phyloP scores from a whole-genome alignment of 148 eudicot genomes.

The Rhododendron ferrugineum region DNA sequence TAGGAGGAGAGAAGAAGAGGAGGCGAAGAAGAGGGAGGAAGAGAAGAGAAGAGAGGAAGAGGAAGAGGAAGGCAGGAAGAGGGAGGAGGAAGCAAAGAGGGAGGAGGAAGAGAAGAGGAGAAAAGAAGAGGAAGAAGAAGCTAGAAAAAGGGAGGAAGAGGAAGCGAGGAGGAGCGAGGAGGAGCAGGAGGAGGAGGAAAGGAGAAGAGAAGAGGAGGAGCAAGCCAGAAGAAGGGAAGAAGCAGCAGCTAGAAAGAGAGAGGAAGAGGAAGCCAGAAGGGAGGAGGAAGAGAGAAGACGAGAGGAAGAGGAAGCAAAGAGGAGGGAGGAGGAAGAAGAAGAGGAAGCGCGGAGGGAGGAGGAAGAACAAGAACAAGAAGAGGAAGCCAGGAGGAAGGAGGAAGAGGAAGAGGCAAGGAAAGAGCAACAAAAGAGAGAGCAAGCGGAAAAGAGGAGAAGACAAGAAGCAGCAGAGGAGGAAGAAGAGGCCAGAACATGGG shows the following conservation, averaged over 20 bases:
- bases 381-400: slow-evolving; percentile 10
- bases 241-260: slow-evolving; percentile 2
- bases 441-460: slow-evolving; percentile 34
- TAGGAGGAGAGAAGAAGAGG: slow-evolving; percentile 21
- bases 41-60: slow-evolving; percentile 16
- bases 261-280: background rate
- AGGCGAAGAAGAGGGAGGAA: background rate
- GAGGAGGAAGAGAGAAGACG: slow-evolving; percentile 22
- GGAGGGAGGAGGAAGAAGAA: slow-evolving; percentile 12
- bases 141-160: slow-evolving; percentile 12
- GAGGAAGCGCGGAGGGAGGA: slow-evolving; percentile 17
- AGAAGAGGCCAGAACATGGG: slow-evolving; percentile 6
- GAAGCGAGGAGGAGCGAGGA: background rate
- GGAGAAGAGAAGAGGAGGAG: slow-evolving; percentile 9
- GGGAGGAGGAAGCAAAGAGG: background rate
- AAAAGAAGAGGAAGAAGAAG: background rate
- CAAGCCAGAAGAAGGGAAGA: slow-evolving; percentile 1
- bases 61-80: background rate
- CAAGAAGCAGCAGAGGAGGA: slow-evolving; percentile 20
- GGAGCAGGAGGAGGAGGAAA: slow-evolving; percentile 15
- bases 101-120: slow-evolving; percentile 11
- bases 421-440: slow-evolving; percentile 21
- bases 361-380: background rate
- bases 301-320: slow-evolving; percentile 15
- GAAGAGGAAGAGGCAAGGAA: slow-evolving; percentile 12